Percentiles rank a stretch among this genome's conserved stretches.
phyloP scores from a whole-genome alignment of 2,329 filamentous ascomycete species.

The Xylariaceae sp. region DNA sequence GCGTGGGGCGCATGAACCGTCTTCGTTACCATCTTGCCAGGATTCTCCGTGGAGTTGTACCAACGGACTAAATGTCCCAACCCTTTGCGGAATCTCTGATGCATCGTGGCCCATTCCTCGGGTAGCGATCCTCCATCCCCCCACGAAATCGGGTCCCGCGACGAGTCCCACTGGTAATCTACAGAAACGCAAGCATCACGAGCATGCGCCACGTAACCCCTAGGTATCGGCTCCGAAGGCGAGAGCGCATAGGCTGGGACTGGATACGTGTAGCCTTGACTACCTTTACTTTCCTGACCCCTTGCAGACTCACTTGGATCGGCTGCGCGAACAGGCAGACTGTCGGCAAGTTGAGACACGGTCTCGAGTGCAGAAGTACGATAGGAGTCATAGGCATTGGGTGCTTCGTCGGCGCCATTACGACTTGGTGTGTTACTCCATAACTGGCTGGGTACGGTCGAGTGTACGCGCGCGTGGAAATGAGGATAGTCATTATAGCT shows the following conservation, averaged over 20 bases:
- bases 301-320: conserved; percentile 12
- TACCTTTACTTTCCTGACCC: conserved; percentile 13
- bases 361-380: conserved; percentile 19
- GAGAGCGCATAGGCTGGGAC: conserved; percentile 80
- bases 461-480: conserved; percentile 29
- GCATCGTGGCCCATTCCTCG: conserved; percentile 96
- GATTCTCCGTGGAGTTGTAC: conserved; percentile 59
- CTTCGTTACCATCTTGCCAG: conserved; percentile 48
- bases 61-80: conserved; percentile 75
- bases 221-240: conserved; percentile 71
- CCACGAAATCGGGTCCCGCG: conserved; percentile 71
- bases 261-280: conserved; percentile 63
- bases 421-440: conserved; percentile 33
- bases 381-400: conserved; percentile 18
- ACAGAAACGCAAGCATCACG: conserved; percentile 77
- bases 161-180: conserved; percentile 97
- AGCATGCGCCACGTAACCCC: conserved; percentile 85
- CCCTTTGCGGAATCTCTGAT: conserved; percentile 78
- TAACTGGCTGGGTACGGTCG: conserved; percentile 34
- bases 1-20: conserved; percentile 28
- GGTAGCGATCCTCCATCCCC: conserved; percentile 82
- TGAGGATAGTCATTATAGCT: conserved; percentile 53
- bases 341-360: conserved; percentile 21
- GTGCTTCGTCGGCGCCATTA: conserved; percentile 24
- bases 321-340: conserved; percentile 17